These are phyloP conservation scores for Mucor circinelloides DNA, from an alignment of 371 early-diverging fungal species.

Conservation along the genomic window DNA sequence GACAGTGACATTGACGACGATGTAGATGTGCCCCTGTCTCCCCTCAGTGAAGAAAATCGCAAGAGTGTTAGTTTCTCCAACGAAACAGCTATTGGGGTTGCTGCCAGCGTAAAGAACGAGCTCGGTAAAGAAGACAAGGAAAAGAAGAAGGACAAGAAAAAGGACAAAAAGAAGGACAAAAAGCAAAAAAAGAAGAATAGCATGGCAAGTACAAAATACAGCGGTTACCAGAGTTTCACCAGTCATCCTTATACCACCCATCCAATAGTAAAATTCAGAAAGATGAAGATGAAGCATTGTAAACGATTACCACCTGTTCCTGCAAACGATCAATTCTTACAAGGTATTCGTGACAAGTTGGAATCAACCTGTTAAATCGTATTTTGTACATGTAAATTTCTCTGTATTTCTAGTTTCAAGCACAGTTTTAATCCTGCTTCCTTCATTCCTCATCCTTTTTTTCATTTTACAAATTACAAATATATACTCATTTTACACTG, in stretches of 20 bases:
- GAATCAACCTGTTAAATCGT: neutral
- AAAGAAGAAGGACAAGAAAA: slow-evolving; percentile 18
- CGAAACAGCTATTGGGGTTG: slow-evolving; percentile 12
- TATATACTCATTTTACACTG: neutral
- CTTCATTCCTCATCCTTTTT: neutral
- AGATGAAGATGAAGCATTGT: slow-evolving; percentile 21
- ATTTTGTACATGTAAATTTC: neutral
- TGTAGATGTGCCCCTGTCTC: neutral
- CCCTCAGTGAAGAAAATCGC: neutral
- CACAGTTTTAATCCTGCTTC: neutral
- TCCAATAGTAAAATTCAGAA: slow-evolving; percentile 28
- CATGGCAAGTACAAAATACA: slow-evolving; percentile 18
- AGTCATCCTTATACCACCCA: slow-evolving; percentile 29
- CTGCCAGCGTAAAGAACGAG: slow-evolving; percentile 11
- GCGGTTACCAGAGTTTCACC: slow-evolving; percentile 11
- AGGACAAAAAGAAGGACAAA: slow-evolving; percentile 17
- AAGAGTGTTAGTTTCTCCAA: slow-evolving; percentile 21
- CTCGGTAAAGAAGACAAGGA: slow-evolving; percentile 3
- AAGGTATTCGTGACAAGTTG: slow-evolving; percentile 24
- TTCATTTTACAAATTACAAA: neutral
- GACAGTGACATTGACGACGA: neutral
- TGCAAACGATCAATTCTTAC: slow-evolving; percentile 24
- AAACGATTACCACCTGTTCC: slow-evolving; percentile 25
- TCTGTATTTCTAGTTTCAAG: neutral
- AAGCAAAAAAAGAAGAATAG: slow-evolving; percentile 11